Evolutionary conservation across 331 rosid genomes (phyloP).

Genomic region (Quercus lobata): DNA sequence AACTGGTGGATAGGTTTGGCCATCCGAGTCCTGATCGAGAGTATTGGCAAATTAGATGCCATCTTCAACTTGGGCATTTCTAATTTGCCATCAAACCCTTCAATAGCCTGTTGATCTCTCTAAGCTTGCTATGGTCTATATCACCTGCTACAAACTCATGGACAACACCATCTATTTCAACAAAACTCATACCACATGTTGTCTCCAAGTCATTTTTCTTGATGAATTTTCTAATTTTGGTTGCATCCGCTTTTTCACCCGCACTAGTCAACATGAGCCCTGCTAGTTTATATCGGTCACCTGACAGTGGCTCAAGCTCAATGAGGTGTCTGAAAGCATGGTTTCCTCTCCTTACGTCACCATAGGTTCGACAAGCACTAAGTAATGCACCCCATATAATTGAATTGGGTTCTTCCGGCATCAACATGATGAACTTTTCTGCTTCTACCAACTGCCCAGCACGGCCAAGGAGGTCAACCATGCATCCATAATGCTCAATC

Average conservation of each 20-base stretch:
- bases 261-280: slow-evolving; percentile 35
- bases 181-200: slow-evolving; percentile 35
- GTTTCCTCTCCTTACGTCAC: slow-evolving; percentile 37
- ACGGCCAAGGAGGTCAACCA: slow-evolving; percentile 55
- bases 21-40: not conserved
- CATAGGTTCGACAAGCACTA: slow-evolving; percentile 35
- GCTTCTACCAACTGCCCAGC: slow-evolving; percentile 38
- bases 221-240: slow-evolving; percentile 24
- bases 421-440: slow-evolving; percentile 25
- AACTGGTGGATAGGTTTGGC: not conserved
- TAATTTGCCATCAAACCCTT: not conserved
- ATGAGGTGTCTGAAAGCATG: slow-evolving; percentile 28
- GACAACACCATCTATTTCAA: slow-evolving; percentile 35
- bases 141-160: slow-evolving; percentile 39
- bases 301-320: slow-evolving; percentile 37
- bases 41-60: not conserved
- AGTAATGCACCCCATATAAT: slow-evolving; percentile 44
- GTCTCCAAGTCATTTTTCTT: slow-evolving; percentile 35
- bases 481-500: slow-evolving; percentile 50
- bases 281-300: slow-evolving; percentile 47
- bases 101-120: slow-evolving; percentile 28
- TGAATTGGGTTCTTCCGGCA: slow-evolving; percentile 33
- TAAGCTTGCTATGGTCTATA: slow-evolving; percentile 7
- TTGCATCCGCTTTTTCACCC: slow-evolving; percentile 29
- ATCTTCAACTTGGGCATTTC: not conserved